A percentile compares a stretch with the other conserved stretches of the same genome.
Evolutionary conservation across 2,329 filamentous ascomycete genomes (phyloP).

Genomic region (Botrytis fragariae): DNA sequence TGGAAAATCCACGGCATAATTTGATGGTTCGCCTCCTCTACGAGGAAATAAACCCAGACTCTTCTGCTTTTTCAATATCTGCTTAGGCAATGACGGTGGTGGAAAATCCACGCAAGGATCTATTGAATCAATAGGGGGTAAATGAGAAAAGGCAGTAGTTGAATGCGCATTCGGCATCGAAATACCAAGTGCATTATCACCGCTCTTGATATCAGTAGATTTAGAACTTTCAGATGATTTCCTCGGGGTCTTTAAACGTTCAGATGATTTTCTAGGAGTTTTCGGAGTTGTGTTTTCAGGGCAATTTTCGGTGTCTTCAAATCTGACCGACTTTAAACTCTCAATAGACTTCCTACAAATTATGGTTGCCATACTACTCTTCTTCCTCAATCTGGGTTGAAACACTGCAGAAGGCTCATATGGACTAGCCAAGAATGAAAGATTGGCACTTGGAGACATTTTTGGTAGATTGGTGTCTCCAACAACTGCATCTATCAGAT

Average conservation of each 20-base stretch:
- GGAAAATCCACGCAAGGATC: not conserved
- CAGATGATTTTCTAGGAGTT: not conserved
- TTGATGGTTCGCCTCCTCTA: not conserved
- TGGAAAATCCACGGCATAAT: not conserved
- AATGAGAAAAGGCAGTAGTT: not conserved
- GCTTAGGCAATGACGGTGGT: not conserved
- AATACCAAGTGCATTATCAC: conserved; percentile 9
- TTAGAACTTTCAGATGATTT: not conserved
- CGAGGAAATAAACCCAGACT: not conserved
- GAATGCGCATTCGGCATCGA: not conserved
- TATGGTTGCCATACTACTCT: not conserved
- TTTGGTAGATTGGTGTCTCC: not conserved
- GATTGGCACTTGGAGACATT: not conserved
- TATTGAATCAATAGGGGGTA: too few relatives aligned
- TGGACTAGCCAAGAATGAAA: conserved; percentile 17
- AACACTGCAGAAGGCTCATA: not conserved
- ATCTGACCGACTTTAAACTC: conserved; percentile 15
- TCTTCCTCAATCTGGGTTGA: not conserved
- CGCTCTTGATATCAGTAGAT: not conserved
- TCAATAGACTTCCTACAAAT: not conserved
- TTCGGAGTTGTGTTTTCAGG: not conserved
- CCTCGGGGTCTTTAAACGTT: not conserved
- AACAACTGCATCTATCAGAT: not conserved
- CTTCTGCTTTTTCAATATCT: not conserved
- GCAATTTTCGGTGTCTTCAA: not conserved